These are phyloP conservation scores for Leccinum subtestaceum DNA, from an alignment of 768 basidiomycete genomes.

Conservation along the genomic window DNA sequence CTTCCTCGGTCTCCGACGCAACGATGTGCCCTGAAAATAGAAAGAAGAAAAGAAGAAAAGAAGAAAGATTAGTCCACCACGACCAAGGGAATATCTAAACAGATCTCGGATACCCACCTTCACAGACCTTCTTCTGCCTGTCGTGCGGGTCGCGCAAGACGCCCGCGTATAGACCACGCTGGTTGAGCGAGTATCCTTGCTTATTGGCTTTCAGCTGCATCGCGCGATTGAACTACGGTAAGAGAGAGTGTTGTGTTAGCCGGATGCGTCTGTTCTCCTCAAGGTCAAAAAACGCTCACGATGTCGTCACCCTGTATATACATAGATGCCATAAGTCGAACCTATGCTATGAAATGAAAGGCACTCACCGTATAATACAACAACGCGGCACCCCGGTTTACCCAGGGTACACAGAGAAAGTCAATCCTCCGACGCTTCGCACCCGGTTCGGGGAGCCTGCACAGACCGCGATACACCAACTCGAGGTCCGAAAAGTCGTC, in stretches of 20 bases:
- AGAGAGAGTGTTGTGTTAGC: neutral
- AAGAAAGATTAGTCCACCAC: neutral
- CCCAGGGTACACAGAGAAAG: slow-evolving; percentile 79
- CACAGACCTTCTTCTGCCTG: slow-evolving; percentile 54
- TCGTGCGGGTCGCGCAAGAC: slow-evolving; percentile 71
- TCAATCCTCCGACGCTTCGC: slow-evolving; percentile 73
- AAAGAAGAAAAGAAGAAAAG: neutral
- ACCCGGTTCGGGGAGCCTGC: slow-evolving; percentile 48
- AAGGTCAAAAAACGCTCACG: slow-evolving; percentile 41
- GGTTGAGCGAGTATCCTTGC: slow-evolving; percentile 84
- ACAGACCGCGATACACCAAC: slow-evolving; percentile 78
- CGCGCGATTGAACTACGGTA: slow-evolving; percentile 78
- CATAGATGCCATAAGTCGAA: neutral
- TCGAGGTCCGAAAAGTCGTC: slow-evolving; percentile 68
- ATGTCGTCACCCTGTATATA: slow-evolving; percentile 79
- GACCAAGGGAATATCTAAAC: neutral
- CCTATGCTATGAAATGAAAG: slow-evolving; percentile 14
- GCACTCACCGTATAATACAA: slow-evolving; percentile 83
- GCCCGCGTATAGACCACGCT: slow-evolving; percentile 72
- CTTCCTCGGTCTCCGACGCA: slow-evolving; percentile 81
- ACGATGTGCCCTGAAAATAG: slow-evolving; percentile 53
- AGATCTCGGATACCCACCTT: slow-evolving; percentile 38
- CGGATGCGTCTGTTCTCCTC: neutral
- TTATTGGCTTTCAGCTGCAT: slow-evolving; percentile 81
- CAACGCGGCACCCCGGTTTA: slow-evolving; percentile 75